Conservation (phyloP, 1,284 basidiomycete genomes). For the Megacollybia platyphylla region DNA sequence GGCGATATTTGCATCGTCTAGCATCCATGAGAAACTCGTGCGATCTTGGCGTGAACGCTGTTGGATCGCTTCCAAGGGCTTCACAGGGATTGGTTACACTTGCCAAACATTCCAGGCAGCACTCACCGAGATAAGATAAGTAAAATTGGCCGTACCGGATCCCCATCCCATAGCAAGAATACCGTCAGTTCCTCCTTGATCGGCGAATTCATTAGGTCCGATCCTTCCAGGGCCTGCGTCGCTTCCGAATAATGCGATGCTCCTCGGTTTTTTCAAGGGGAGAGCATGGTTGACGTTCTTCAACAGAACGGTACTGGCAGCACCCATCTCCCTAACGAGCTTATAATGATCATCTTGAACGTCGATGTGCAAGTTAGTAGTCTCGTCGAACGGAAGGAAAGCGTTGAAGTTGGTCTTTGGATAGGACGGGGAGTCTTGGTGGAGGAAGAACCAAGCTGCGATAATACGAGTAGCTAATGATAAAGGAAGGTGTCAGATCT, state of each 20-base stretch:
- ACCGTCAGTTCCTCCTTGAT: slow-evolving; percentile 43
- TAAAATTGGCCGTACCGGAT: slow-evolving; percentile 46
- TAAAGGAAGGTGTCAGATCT: not conserved
- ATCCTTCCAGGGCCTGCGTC: slow-evolving; percentile 58
- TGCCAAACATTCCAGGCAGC: not conserved
- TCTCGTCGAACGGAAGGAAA: slow-evolving; percentile 36
- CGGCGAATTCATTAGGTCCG: slow-evolving; percentile 60
- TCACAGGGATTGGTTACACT: slow-evolving; percentile 4
- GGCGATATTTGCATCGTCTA: slow-evolving; percentile 53
- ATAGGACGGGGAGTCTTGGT: slow-evolving; percentile 50
- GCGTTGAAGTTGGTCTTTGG: slow-evolving; percentile 50
- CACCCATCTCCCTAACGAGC: slow-evolving; percentile 63
- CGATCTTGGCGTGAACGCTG: slow-evolving; percentile 42
- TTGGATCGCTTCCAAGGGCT: slow-evolving; percentile 67
- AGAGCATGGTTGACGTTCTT: slow-evolving; percentile 63
- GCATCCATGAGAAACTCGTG: slow-evolving; percentile 44
- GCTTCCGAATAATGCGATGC: slow-evolving; percentile 48
- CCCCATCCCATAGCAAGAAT: slow-evolving; percentile 84
- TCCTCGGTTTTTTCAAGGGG: slow-evolving; percentile 50
- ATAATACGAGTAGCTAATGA: slow-evolving; percentile 39
- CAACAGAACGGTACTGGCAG: slow-evolving; percentile 66
- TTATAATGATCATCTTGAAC: slow-evolving; percentile 67
- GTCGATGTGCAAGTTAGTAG: slow-evolving; percentile 55
- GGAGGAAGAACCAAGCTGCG: slow-evolving; percentile 45
- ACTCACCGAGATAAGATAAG: slow-evolving; percentile 45